Conservation (phyloP, 345 rosid genomes). For the Populus deltoides region DNA sequence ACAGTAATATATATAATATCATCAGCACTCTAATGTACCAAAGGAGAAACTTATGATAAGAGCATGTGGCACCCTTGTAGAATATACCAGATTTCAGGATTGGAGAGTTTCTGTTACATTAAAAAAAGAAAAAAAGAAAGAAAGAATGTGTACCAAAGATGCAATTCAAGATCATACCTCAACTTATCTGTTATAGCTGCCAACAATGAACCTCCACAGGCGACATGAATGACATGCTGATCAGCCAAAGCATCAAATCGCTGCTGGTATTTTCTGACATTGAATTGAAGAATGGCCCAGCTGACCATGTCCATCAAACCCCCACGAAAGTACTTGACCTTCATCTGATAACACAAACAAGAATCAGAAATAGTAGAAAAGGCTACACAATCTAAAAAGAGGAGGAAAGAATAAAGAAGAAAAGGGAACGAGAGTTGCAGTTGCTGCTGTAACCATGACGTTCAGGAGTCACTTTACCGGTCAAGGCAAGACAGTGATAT, state of each 20-base stretch:
- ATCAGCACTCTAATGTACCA: not conserved
- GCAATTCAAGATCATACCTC: not conserved
- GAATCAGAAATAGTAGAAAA: not conserved
- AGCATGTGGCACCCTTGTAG: not conserved
- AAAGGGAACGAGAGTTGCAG: not conserved
- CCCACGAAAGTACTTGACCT: slow-evolving; percentile 90
- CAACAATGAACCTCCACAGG: slow-evolving; percentile 87
- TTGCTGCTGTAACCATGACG: not conserved
- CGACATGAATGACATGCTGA: slow-evolving; percentile 50
- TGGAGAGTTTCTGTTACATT: not conserved
- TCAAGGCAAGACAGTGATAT: slow-evolving; percentile 87
- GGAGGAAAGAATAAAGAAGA: not conserved
- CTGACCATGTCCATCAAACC: slow-evolving; percentile 93
- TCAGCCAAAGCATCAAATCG: slow-evolving; percentile 63
- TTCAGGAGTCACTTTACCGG: slow-evolving; percentile 43
- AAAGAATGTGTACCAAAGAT: not conserved
- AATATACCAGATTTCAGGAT: not conserved
- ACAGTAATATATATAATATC: not conserved
- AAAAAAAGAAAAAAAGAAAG: too few relatives aligned
- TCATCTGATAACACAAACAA: slow-evolving; percentile 49
- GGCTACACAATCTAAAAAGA: not conserved
- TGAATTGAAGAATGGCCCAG: slow-evolving; percentile 62
- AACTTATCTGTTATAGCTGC: slow-evolving; percentile 71
- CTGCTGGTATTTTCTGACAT: slow-evolving; percentile 52
- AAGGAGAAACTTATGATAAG: not conserved